These are phyloP conservation scores for Botryobasidium botryosum DNA, from an alignment of 768 basidiomycete species.

Conservation along the genomic window DNA sequence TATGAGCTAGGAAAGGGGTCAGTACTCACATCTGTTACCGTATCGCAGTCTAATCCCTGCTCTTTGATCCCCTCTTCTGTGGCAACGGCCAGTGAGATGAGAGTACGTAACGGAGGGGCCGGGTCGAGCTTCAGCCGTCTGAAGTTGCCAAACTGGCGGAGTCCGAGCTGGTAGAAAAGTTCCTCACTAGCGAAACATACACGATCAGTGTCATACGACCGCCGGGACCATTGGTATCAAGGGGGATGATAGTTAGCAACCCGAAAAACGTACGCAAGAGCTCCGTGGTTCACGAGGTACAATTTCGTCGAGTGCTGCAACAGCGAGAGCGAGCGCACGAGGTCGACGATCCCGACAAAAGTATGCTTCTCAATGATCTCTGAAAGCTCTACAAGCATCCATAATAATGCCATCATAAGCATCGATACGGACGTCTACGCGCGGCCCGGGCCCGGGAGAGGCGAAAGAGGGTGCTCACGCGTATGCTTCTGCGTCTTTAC, in stretches of 20 bases:
- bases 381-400: slow-evolving; percentile 38
- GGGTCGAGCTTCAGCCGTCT: slow-evolving; percentile 67
- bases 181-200: slow-evolving; percentile 45
- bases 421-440: not conserved
- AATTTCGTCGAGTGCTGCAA: slow-evolving; percentile 80
- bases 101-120: slow-evolving; percentile 47
- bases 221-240: not conserved
- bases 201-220: not conserved
- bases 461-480: slow-evolving; percentile 29
- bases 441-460: not conserved
- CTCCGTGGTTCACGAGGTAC: slow-evolving; percentile 74
- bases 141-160: slow-evolving; percentile 81
- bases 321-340: slow-evolving; percentile 52
- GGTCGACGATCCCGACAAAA: slow-evolving; percentile 84
- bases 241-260: no score
- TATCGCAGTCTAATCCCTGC: slow-evolving; percentile 34
- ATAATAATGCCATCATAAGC: not conserved
- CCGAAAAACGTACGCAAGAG: slow-evolving; percentile 48
- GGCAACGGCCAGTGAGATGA: slow-evolving; percentile 67
- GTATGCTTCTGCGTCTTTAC: slow-evolving; percentile 46
- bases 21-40: slow-evolving; percentile 52
- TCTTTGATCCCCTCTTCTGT: slow-evolving; percentile 37
- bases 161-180: slow-evolving; percentile 82
- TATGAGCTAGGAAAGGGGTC: not conserved
- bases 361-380: slow-evolving; percentile 77